phyloP scores from a whole-genome alignment of 2,329 filamentous ascomycete species.

The Aspergillus floridensis region DNA sequence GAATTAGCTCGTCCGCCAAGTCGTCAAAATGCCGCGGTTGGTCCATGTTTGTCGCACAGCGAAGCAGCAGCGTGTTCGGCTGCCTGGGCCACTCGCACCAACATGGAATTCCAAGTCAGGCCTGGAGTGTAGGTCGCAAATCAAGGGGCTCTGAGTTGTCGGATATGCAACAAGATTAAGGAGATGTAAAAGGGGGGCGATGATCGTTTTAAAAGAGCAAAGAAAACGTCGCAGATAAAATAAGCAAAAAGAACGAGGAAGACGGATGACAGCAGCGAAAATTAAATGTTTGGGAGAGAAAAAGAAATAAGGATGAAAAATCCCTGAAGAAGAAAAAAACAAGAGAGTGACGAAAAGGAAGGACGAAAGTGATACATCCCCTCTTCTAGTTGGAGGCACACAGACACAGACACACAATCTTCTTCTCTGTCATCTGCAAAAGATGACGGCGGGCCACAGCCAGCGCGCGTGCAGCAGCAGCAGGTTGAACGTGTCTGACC shows the following conservation, averaged over 20 bases:
- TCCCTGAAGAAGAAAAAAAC: constrained; percentile 9
- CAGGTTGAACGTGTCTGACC: constrained; percentile 32
- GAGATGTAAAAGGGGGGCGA: constrained; percentile 6
- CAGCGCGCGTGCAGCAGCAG: constrained; percentile 20
- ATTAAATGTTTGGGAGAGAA: constrained; percentile 10
- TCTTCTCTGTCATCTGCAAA: constrained; percentile 18
- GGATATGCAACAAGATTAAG: constrained; percentile 3
- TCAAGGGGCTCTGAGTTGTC: not conserved
- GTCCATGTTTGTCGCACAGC: constrained; percentile 32
- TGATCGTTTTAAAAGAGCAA: constrained; percentile 1
- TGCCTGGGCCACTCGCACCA: constrained; percentile 28
- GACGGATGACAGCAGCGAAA: constrained; percentile 11
- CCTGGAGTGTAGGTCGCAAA: constrained; percentile 4
- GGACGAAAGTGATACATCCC: constrained; percentile 26
- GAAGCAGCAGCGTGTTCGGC: constrained; percentile 34
- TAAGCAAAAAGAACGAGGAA: constrained; percentile 13
- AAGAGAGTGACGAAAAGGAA: constrained; percentile 5
- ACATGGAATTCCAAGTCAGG: constrained; percentile 29
- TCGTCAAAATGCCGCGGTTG: constrained; percentile 31
- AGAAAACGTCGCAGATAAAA: constrained; percentile 1
- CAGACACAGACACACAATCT: not conserved
- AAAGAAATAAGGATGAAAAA: constrained; percentile 5
- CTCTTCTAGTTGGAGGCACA: constrained; percentile 5
- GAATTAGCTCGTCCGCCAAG: constrained; percentile 39
- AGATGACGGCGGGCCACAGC: constrained; percentile 19